Conservation (phyloP, 2,329 filamentous ascomycete species). For the Aureobasidium uvarum region DNA sequence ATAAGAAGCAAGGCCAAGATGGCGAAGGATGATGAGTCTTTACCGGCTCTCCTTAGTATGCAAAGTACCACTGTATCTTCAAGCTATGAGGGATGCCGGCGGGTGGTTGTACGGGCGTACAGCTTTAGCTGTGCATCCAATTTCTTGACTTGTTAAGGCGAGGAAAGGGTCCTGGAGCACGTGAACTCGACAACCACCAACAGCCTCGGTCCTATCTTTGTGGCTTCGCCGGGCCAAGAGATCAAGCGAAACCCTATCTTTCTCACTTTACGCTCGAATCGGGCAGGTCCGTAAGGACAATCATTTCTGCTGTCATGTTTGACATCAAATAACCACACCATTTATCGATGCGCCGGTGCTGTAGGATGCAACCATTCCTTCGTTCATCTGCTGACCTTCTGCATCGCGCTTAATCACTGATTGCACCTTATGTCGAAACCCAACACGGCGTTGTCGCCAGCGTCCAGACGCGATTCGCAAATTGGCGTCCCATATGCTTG, state of each 20-base stretch:
- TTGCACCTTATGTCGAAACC: slow-evolving; percentile 11
- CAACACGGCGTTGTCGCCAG: not conserved
- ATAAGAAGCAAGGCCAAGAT: slow-evolving; percentile 18
- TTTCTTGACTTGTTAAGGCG: not conserved
- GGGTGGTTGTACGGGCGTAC: not conserved
- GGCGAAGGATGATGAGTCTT: slow-evolving; percentile 3
- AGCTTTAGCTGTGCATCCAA: not conserved
- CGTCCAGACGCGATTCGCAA: not conserved
- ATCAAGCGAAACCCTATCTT: slow-evolving; percentile 9
- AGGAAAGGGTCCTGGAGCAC: not conserved
- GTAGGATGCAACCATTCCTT: not conserved
- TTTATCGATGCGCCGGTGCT: not conserved
- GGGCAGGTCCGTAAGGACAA: slow-evolving; percentile 13
- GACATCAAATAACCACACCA: slow-evolving; percentile 12
- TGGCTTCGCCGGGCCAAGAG: slow-evolving; percentile 17
- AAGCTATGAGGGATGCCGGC: not conserved
- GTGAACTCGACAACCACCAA: not conserved
- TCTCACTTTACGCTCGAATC: not conserved
- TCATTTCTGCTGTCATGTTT: slow-evolving; percentile 3
- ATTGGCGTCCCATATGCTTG: not conserved
- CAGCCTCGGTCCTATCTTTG: not conserved
- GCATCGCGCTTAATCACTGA: not conserved
- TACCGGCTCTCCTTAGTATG: not conserved
- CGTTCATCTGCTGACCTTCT: slow-evolving; percentile 9
- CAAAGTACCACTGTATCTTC: not conserved